Conservation (phyloP, 805 yeast genomes). For the Candida nemodendra region DNA sequence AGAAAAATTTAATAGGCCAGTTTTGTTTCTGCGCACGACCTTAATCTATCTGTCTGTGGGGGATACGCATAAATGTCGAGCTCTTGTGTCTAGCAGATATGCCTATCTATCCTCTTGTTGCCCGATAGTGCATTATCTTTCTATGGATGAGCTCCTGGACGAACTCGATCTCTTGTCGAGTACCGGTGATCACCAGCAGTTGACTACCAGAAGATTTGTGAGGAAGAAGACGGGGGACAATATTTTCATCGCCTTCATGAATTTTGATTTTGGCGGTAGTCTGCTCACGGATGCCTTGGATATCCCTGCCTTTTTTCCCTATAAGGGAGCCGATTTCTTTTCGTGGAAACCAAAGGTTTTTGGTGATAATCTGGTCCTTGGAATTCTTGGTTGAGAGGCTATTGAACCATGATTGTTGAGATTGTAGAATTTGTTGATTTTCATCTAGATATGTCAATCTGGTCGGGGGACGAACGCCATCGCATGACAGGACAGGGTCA, state of each 20-base stretch:
- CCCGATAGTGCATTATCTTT: constrained; percentile 13
- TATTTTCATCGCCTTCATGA: constrained; percentile 25
- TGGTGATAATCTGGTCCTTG: constrained; percentile 8
- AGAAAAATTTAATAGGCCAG: constrained; percentile 1
- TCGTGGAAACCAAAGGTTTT: constrained; percentile 21
- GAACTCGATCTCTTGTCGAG: constrained; percentile 7
- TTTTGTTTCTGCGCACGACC: constrained; percentile 4
- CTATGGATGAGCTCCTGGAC: constrained; percentile 13
- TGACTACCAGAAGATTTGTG: constrained; percentile 8
- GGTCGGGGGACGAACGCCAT: constrained; percentile 8
- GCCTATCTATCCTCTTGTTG: constrained; percentile 13
- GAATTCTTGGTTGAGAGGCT: constrained; percentile 1
- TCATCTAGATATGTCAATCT: constrained; percentile 5
- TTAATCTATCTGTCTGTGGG: constrained; percentile 4
- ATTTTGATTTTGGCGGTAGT: constrained; percentile 41
- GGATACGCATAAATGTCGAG: too few species aligned
- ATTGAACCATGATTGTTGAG: constrained; percentile 3
- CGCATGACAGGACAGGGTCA: too few species aligned
- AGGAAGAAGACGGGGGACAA: not conserved
- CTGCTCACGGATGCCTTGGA: constrained; percentile 33
- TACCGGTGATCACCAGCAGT: constrained; percentile 15
- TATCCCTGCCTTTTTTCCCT: constrained; percentile 42
- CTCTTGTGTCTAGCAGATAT: too few species aligned
- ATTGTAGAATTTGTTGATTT: constrained; percentile 2
- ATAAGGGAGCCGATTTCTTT: constrained; percentile 41